Conservation (phyloP, 2,329 filamentous ascomycete genomes). For the Fusarium caatingaense region DNA sequence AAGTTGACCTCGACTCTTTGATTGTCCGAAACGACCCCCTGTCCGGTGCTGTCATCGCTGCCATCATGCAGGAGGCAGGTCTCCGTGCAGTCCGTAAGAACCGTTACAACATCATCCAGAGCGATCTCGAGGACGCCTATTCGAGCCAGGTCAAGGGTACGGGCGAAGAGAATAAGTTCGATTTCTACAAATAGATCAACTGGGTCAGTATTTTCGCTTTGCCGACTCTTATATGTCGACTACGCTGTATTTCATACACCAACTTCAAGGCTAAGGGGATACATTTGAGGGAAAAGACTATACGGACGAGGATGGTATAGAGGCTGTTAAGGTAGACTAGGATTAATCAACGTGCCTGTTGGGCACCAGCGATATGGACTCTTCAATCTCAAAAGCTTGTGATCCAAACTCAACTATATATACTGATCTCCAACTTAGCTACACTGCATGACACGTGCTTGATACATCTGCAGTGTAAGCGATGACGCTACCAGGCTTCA, state of each 20-base stretch:
- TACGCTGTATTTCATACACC: conserved; percentile 42
- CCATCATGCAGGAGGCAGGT: conserved; percentile 99
- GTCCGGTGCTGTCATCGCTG: conserved; percentile 94
- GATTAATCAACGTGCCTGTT: conserved; percentile 31
- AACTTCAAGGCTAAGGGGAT: conserved; percentile 17
- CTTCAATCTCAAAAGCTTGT: conserved; percentile 4
- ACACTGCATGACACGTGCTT: background rate
- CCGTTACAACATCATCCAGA: conserved; percentile 98
- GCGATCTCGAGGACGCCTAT: conserved; percentile 96
- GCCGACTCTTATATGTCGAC: conserved; percentile 28
- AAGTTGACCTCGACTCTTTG: conserved; percentile 94
- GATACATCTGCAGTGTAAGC: background rate
- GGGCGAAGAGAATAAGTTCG: conserved; percentile 78
- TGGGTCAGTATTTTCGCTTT: conserved; percentile 10
- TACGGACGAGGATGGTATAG: conserved; percentile 6
- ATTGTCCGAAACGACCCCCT: conserved; percentile 97
- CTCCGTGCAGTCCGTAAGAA: conserved; percentile 96
- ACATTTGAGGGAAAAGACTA: conserved; percentile 30
- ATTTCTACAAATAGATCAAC: conserved; percentile 83
- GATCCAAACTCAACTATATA: background rate
- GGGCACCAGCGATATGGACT: conserved; percentile 15
- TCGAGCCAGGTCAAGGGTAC: conserved; percentile 92
- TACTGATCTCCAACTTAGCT: background rate
- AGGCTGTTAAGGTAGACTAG: conserved; percentile 28
- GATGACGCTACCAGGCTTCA: background rate